Evolutionary conservation across 164 flowering plant species (phyloP).

Genomic region (Tetracentron sinense): DNA sequence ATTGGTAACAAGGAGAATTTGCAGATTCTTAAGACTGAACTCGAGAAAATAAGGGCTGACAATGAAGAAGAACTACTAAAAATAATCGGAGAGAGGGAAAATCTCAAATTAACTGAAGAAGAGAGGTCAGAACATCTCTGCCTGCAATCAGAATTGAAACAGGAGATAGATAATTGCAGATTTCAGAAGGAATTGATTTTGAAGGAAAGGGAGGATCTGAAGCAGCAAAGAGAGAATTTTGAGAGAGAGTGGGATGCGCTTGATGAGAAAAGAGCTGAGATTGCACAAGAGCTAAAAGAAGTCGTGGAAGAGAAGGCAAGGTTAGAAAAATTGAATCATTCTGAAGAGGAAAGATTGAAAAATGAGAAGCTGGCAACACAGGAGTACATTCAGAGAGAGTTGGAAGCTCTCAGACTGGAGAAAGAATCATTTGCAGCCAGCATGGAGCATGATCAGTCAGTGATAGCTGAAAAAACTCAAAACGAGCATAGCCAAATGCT

Average conservation of each 20-base stretch:
- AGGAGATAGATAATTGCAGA: conserved; percentile 54
- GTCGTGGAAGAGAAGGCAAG: conserved; percentile 46
- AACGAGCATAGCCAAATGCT: conserved; percentile 43
- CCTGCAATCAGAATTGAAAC: conserved; percentile 52
- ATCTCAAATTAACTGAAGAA: conserved; percentile 40
- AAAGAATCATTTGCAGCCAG: conserved; percentile 58
- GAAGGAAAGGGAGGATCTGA: conserved; percentile 67
- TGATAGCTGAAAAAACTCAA: conserved; percentile 43
- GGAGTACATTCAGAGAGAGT: conserved; percentile 44
- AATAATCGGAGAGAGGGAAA: conserved; percentile 48
- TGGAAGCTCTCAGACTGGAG: conserved; percentile 52
- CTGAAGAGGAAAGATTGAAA: conserved; percentile 52
- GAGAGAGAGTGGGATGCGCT: conserved; percentile 86
- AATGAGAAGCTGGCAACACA: conserved; percentile 38
- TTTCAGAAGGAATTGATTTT: conserved; percentile 45
- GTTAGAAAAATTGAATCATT: conserved; percentile 34
- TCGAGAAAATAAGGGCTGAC: conserved; percentile 50
- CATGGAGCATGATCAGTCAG: conserved; percentile 53
- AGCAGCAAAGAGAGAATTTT: conserved; percentile 60
- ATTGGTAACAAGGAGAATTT: conserved; percentile 43
- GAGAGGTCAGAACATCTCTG: conserved; percentile 58
- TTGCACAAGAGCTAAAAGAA: conserved; percentile 32
- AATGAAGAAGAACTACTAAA: conserved; percentile 35
- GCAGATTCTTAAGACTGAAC: conserved; percentile 38
- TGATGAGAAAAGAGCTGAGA: conserved; percentile 64